Evolutionary conservation across 2,329 filamentous ascomycete species (phyloP), one percentile per base, ranked within the genome.

Genomic region (Claviceps monticola): DNA sequence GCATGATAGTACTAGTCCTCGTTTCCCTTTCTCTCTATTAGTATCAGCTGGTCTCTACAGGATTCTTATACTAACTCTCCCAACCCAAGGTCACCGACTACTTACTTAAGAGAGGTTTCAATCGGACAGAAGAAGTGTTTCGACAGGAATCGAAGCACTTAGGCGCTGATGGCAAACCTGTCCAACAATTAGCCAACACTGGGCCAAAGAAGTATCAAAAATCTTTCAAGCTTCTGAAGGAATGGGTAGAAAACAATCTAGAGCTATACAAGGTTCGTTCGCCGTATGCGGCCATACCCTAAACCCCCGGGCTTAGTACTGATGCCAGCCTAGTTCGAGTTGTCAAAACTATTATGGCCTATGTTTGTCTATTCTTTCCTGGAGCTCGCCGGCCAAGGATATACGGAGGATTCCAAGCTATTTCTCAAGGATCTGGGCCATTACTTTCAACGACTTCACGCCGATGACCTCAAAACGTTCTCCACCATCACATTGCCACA

Each of bases 281-380:
- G 4, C 23, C 44, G 19, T 14, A 19, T 36, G 34, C 38, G 34
- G 36, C 29, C 17, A 2, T 29, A 2, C 29, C 4, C 26, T 1
- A 17, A 23, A 6, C 4, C n/a, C 43, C 3, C 26, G 17, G 17
- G 8, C 16, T 42, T 6, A 21, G 16, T 39, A 46, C 50, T 54
- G 23, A 54, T 23, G 26, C 46, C 8, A 21, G 46, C 1, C 29
- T 34, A 90, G 81, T 88, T 91, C 45, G 93, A 98, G 69, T 74
- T 98, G 3, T 78, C 81, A 53, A 89, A 94, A 58, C 74, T 97
- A 4, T 71, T 95, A 16, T 98, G 93, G 89, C 93, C 93, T 0
- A 72, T 94, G 0, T 97, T 96, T 62, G 86, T 97, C 49, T 95
- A 98, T 67, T 93, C 88, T 0, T 96, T 86, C 63, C 73, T 98